A percentile compares a stretch with the other conserved stretches of the same genome.
These are phyloP conservation scores for Monosporascus sp. DNA, from an alignment of 2,329 filamentous ascomycete genomes.

Conservation along the genomic window DNA sequence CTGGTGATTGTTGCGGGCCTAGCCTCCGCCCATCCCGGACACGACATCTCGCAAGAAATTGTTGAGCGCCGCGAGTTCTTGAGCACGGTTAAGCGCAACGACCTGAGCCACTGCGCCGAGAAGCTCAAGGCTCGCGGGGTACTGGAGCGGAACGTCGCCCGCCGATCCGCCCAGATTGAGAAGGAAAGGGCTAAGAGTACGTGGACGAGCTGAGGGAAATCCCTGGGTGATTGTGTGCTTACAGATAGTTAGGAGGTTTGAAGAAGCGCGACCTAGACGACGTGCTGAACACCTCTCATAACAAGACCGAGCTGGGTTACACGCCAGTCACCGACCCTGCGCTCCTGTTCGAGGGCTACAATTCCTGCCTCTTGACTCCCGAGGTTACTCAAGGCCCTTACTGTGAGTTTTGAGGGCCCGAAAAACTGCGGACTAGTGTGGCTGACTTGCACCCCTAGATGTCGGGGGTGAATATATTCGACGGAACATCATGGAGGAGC, in stretches of 20 bases:
- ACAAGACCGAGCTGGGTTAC: slow-evolving; percentile 30
- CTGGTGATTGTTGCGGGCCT: slow-evolving; percentile 14
- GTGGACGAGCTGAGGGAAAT: slow-evolving; percentile 5
- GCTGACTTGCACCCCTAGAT: slow-evolving; percentile 19
- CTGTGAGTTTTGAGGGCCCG: slow-evolving; percentile 27
- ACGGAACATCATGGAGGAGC: slow-evolving; percentile 39
- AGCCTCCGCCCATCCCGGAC: slow-evolving; percentile 40
- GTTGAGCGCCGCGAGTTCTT: slow-evolving; percentile 44
- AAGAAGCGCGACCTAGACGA: slow-evolving; percentile 28
- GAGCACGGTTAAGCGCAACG: slow-evolving; percentile 32
- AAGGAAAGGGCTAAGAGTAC: slow-evolving; percentile 35
- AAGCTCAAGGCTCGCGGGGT: slow-evolving; percentile 42
- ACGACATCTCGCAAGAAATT: slow-evolving; percentile 42
- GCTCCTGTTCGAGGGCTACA: slow-evolving; percentile 36
- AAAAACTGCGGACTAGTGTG: not conserved
- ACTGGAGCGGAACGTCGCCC: slow-evolving; percentile 37
- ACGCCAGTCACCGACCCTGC: slow-evolving; percentile 26
- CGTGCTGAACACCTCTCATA: slow-evolving; percentile 31
- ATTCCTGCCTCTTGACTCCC: slow-evolving; percentile 44
- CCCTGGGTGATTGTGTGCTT: not conserved
- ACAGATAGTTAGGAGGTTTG: slow-evolving; percentile 3
- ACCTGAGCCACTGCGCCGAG: slow-evolving; percentile 40
- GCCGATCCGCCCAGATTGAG: slow-evolving; percentile 36
- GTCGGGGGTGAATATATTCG: slow-evolving; percentile 47
- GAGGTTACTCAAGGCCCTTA: slow-evolving; percentile 51